Conservation (phyloP, 2,329 filamentous ascomycete species). For the Trichophyton mentagrophytes region DNA sequence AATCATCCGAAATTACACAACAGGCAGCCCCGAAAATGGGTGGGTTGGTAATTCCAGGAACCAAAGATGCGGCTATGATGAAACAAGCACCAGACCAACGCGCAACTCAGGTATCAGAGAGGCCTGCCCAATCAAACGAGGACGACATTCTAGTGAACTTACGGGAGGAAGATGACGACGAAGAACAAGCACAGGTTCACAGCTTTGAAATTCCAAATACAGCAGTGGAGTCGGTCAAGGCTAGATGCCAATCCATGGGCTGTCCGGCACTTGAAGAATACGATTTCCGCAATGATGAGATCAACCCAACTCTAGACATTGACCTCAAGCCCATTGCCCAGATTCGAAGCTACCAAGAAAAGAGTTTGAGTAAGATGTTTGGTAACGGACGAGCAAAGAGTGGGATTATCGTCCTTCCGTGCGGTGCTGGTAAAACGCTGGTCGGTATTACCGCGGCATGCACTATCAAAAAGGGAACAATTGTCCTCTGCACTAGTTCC, state of each 20-base stretch:
- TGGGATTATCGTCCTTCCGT: constrained; percentile 92
- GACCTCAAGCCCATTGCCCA: constrained; percentile 79
- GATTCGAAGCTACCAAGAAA: constrained; percentile 91
- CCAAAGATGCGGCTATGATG: constrained; percentile 79
- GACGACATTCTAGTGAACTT: constrained; percentile 59
- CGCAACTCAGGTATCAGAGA: constrained; percentile 21
- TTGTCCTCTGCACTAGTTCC: constrained; percentile 89
- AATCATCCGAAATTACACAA: constrained; percentile 61
- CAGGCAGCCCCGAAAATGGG: constrained; percentile 76
- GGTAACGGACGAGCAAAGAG: constrained; percentile 94
- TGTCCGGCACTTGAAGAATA: constrained; percentile 92
- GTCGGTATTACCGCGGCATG: constrained; percentile 98
- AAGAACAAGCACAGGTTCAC: constrained; percentile 80
- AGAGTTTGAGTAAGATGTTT: constrained; percentile 98
- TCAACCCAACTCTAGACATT: constrained; percentile 85
- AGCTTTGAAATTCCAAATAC: constrained; percentile 80
- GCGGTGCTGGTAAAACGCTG: constrained; percentile 90
- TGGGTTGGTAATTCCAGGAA: constrained; percentile 82
- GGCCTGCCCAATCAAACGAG: constrained; percentile 37
- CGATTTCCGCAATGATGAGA: constrained; percentile 83
- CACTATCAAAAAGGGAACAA: constrained; percentile 91
- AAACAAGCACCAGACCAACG: constrained; percentile 51
- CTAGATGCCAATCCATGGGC: constrained; percentile 74
- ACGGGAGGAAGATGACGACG: constrained; percentile 61
- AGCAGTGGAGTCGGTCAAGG: constrained; percentile 74